These are phyloP conservation scores for Blastobotrys robertii DNA, from an alignment of 805 yeast genomes.

Conservation along the genomic window DNA sequence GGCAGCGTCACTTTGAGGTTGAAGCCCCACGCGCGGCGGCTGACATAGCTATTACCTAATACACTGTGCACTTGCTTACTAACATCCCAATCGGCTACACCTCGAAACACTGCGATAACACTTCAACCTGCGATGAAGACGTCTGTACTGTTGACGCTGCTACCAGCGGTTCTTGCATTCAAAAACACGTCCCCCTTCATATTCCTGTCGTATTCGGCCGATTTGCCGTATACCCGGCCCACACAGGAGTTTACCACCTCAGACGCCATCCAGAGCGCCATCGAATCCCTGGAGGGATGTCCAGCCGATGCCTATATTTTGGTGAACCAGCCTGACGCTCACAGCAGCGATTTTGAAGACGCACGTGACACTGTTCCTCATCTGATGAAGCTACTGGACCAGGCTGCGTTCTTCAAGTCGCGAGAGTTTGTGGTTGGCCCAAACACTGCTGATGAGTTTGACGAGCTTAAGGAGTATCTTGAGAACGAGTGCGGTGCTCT, in stretches of 20 bases:
- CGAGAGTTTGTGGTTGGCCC: slow-evolving; percentile 18
- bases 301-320: slow-evolving; percentile 48
- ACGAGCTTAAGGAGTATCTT: slow-evolving; percentile 34
- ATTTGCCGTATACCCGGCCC: neutral
- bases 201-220: neutral
- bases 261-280: neutral
- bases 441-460: slow-evolving; percentile 7
- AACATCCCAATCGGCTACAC: no score
- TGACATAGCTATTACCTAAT: no score
- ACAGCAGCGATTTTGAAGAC: slow-evolving; percentile 19
- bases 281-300: slow-evolving; percentile 28
- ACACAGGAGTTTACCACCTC: neutral
- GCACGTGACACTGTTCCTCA: slow-evolving; percentile 14
- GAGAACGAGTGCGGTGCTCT: slow-evolving; percentile 45
- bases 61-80: no score
- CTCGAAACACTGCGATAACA: no score
- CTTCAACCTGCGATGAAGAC: no score
- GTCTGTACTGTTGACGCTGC: no score
- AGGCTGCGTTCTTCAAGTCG: slow-evolving; percentile 15
- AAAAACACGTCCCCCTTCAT: slow-evolving; percentile 1
- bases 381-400: slow-evolving; percentile 12
- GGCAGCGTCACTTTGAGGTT: no score
- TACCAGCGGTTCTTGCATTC: slow-evolving; percentile 1
- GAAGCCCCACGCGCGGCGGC: no score
- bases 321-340: slow-evolving; percentile 38